Evolutionary conservation across 1,139 yeast genomes (phyloP), one percentile per base, ranked within the genome.

Genomic region (Meyerozyma sp.): DNA sequence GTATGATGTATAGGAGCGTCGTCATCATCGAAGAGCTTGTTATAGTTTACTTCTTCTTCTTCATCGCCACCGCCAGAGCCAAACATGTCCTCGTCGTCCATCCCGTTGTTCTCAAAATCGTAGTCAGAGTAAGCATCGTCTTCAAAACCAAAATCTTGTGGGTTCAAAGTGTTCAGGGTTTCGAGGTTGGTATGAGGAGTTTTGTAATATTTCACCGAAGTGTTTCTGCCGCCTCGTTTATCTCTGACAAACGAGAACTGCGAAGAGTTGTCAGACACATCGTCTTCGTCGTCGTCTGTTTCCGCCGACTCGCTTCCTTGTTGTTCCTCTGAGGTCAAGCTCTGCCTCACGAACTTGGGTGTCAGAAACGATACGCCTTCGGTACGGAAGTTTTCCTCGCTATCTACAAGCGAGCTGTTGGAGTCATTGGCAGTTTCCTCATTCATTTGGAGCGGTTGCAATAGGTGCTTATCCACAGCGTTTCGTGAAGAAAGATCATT

Each of bases 211-310:
- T 81, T 79, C 9, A 81, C 76, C 0, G 86, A 81, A 0, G 82
- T 73, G 48, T 81, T 81, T 52, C 87, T 62, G 2, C 86, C 87
- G 20, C 79, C 77, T 13, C 66, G 67, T 43, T 65, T 63, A 45
- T 77, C 81, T 44, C 72, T 67, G 39, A 80, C 82, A 53, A 82
- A 82, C 0, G 86, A 81, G 53, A 82, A 82, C 45, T 73, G 78
- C 1, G 80, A 74, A 1, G 74, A 64, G 8, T 65, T 41, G 29
- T 62, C 67, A 4, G 68, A 64, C 14, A 59, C 62, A 3, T 52
- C 57, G 34, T 50, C 54, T 13, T 53, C 55, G 20, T 48, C 52
- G 7, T 42, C 28, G 20, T 42, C 49, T 3, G 28, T 34, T 26
- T 37, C 30, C 0, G 39, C 28, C 3, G 13, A 25, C 14, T 43